A percentile compares a stretch with the other conserved stretches of the same genome.
Conservation (phyloP, 2,329 filamentous ascomycete genomes). For the Ascochyta pisi region DNA sequence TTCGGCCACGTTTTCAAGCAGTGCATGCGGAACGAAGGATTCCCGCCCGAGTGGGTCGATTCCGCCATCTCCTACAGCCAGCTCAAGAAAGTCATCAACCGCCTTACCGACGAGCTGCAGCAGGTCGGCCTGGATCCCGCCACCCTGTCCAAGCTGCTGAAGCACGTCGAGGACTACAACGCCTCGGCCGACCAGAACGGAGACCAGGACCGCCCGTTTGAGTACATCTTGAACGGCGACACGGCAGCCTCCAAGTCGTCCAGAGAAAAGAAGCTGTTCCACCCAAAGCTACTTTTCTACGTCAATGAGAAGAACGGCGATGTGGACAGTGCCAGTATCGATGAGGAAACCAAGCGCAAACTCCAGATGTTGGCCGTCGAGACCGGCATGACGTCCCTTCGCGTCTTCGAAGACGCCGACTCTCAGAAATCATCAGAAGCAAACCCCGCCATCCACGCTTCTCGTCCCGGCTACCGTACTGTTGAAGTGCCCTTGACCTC, state of each 20-base stretch:
- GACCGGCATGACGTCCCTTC: slow-evolving; percentile 51
- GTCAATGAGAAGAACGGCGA: slow-evolving; percentile 71
- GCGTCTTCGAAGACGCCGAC: slow-evolving; percentile 36
- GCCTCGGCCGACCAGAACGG: slow-evolving; percentile 31
- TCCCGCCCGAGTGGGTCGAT: slow-evolving; percentile 73
- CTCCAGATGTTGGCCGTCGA: slow-evolving; percentile 66
- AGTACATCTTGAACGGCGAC: slow-evolving; percentile 45
- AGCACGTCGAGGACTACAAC: slow-evolving; percentile 50
- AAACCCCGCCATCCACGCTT: slow-evolving; percentile 5
- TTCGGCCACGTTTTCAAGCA: slow-evolving; percentile 81
- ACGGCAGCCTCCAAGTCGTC: slow-evolving; percentile 5
- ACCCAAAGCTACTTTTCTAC: slow-evolving; percentile 73
- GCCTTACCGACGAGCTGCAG: slow-evolving; percentile 74
- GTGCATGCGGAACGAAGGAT: slow-evolving; percentile 73
- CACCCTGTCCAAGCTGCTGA: slow-evolving; percentile 71
- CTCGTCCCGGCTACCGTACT: slow-evolving; percentile 45
- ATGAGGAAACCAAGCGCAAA: slow-evolving; percentile 68
- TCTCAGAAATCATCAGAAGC: slow-evolving; percentile 12
- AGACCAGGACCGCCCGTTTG: slow-evolving; percentile 43
- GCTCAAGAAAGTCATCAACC: slow-evolving; percentile 88
- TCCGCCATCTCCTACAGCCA: slow-evolving; percentile 83
- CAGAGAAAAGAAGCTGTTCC: slow-evolving; percentile 52
- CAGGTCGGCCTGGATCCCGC: slow-evolving; percentile 74
- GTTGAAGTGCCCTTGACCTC: slow-evolving; percentile 80
- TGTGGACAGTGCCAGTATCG: slow-evolving; percentile 72